These are phyloP conservation scores for Lentinus tigrinus DNA, from an alignment of 768 basidiomycete genomes.

Conservation along the genomic window DNA sequence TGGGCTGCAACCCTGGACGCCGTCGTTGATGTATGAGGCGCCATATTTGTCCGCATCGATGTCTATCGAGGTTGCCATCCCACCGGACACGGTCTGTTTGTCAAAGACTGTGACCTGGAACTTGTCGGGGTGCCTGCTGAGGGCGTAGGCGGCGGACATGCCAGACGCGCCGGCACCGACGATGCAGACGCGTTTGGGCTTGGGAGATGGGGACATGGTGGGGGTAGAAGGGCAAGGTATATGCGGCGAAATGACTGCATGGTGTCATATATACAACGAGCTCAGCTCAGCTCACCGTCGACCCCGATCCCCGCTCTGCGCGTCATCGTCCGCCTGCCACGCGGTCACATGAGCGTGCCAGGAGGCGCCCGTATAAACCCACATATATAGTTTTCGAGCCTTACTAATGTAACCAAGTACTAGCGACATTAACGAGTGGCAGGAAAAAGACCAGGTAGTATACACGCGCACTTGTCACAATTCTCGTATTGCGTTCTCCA, in stretches of 20 bases:
- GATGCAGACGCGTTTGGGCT: conserved; percentile 26
- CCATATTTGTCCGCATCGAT: conserved; percentile 32
- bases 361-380: not conserved
- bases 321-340: not conserved
- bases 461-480: not conserved
- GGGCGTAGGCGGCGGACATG: conserved; percentile 35
- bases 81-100: conserved; percentile 27
- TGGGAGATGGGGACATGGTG: conserved; percentile 11
- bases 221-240: conserved; percentile 8
- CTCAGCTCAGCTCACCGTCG: no score
- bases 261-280: not conserved
- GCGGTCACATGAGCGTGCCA: conserved; percentile 10
- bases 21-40: conserved; percentile 37
- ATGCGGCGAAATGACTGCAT: not conserved
- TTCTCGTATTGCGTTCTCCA: conserved; percentile 28
- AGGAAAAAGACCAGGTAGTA: no score
- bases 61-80: conserved; percentile 36
- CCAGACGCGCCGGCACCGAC: conserved; percentile 30
- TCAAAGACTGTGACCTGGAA: conserved; percentile 34
- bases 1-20: conserved; percentile 36
- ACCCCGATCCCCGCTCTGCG: not conserved
- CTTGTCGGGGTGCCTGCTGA: conserved; percentile 31
- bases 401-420: no score
- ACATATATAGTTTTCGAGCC: no score
- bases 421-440: no score